Percentiles rank a stretch among this genome's conserved stretches.
These are phyloP conservation scores for Cucurbita pepo DNA, from an alignment of 306 rosid species.

Conservation along the genomic window DNA sequence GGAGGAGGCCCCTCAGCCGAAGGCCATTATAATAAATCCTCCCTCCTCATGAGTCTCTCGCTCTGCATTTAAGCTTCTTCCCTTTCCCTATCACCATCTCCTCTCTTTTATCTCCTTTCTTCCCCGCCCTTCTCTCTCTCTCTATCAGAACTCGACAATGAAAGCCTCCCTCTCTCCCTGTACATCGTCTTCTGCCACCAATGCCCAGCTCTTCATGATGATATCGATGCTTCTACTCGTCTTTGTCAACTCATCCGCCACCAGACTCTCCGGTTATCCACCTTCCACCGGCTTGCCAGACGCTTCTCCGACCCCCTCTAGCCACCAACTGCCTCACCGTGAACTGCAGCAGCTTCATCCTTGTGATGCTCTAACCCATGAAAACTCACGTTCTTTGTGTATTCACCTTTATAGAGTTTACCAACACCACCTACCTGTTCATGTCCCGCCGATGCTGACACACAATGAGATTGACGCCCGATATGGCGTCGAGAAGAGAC, in stretches of 20 bases:
- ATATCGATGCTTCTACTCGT: slow-evolving; percentile 8
- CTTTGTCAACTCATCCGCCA: slow-evolving; percentile 2
- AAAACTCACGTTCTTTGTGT: slow-evolving; percentile 53
- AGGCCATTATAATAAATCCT: neutral
- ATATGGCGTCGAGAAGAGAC: slow-evolving; percentile 71
- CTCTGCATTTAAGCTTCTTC: slow-evolving; percentile 25
- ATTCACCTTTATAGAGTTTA: slow-evolving; percentile 25
- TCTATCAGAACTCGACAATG: slow-evolving; percentile 16
- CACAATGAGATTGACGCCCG: slow-evolving; percentile 41
- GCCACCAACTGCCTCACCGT: neutral
- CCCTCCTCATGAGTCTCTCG: slow-evolving; percentile 1
- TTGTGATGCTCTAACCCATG: slow-evolving; percentile 44
- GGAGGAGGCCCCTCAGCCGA: neutral
- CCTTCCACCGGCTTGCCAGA: neutral
- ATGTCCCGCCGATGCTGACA: slow-evolving; percentile 4
- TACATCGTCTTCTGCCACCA: slow-evolving; percentile 9
- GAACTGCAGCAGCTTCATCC: slow-evolving; percentile 1
- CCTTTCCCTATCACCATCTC: slow-evolving; percentile 37
- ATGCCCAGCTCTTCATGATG: neutral
- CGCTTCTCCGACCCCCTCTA: neutral
- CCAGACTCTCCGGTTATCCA: no score
- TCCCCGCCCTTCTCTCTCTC: neutral
- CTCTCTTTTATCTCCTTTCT: neutral
- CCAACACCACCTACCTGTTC: slow-evolving; percentile 1
- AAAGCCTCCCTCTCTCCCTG: slow-evolving; percentile 29